Percentiles rank a stretch among this genome's conserved stretches.
Conservation (phyloP, 179 eudicot genomes). For the Amaranthus tricolor region DNA sequence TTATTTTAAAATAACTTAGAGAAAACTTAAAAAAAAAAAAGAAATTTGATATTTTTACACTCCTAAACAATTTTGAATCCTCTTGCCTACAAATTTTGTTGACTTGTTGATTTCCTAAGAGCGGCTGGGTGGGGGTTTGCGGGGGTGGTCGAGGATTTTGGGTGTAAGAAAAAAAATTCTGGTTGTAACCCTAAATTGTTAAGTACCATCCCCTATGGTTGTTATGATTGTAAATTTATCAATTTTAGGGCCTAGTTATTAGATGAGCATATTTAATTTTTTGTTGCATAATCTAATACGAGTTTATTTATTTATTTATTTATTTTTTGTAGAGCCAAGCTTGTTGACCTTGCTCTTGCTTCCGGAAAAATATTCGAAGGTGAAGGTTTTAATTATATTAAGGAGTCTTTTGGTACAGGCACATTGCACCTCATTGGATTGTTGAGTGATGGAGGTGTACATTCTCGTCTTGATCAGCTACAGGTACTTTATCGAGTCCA, state of each 20-base stretch:
- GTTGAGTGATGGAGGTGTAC: slow-evolving; percentile 92
- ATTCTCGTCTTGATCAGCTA: slow-evolving; percentile 79
- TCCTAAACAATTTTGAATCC: too few species aligned
- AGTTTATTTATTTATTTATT: too few species aligned
- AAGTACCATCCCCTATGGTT: neutral
- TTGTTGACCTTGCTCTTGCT: slow-evolving; percentile 78
- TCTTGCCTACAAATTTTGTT: too few species aligned
- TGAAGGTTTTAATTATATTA: slow-evolving; percentile 73
- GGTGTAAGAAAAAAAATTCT: too few species aligned
- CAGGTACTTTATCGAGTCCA: slow-evolving; percentile 41
- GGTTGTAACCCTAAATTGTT: neutral
- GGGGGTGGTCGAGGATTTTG: too few species aligned
- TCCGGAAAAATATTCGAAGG: slow-evolving; percentile 72
- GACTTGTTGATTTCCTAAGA: too few species aligned
- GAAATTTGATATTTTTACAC: too few species aligned
- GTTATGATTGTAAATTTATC: neutral
- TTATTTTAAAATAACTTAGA: too few species aligned
- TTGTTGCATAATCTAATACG: slow-evolving; percentile 7
- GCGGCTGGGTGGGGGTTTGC: too few species aligned
- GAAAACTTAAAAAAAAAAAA: too few species aligned
- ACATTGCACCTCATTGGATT: slow-evolving; percentile 83
- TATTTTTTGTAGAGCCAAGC: slow-evolving; percentile 58
- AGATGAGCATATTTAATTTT: neutral
- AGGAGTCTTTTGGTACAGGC: slow-evolving; percentile 53
- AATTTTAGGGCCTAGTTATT: neutral